phyloP scores from a whole-genome alignment of 1,284 basidiomycete genomes.

The Wolfiporia cocos region DNA sequence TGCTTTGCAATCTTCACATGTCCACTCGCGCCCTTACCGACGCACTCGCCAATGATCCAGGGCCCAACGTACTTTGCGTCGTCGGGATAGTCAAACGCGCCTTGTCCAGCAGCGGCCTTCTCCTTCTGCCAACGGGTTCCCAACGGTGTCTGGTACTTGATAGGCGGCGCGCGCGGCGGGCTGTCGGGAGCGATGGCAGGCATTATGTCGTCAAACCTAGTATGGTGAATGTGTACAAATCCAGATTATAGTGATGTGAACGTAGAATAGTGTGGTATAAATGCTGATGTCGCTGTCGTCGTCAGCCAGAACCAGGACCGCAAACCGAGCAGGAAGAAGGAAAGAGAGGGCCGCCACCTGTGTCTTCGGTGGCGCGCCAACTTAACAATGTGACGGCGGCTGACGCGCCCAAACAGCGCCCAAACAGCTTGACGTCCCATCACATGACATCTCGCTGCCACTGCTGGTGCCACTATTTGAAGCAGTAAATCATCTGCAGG shows the following conservation, averaged over 20 bases:
- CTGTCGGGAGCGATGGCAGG: slow-evolving; percentile 25
- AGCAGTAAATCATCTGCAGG: too few species aligned
- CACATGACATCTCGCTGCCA: slow-evolving; percentile 11
- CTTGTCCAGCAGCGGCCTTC: slow-evolving; percentile 63
- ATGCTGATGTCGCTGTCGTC: slow-evolving; percentile 1
- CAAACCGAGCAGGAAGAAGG: too few species aligned
- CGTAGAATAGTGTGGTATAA: slow-evolving; percentile 1
- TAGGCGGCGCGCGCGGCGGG: slow-evolving; percentile 62
- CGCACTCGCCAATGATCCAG: slow-evolving; percentile 89
- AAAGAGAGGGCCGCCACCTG: background rate
- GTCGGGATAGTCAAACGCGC: slow-evolving; percentile 67
- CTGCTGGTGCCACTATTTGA: slow-evolving; percentile 59
- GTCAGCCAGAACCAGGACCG: slow-evolving; percentile 3
- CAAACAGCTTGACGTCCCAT: slow-evolving; percentile 14
- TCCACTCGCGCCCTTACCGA: slow-evolving; percentile 92
- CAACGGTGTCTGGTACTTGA: slow-evolving; percentile 58
- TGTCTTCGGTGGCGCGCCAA: background rate
- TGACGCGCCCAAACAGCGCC: slow-evolving; percentile 18
- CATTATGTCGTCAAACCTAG: slow-evolving; percentile 5
- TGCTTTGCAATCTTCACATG: slow-evolving; percentile 96
- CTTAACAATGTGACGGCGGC: slow-evolving; percentile 7
- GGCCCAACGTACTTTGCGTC: slow-evolving; percentile 73
- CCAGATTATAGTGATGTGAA: slow-evolving; percentile 8
- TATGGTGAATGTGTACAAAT: slow-evolving; percentile 1
- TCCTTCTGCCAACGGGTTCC: slow-evolving; percentile 83